Conservation (phyloP, 768 basidiomycete genomes). For the Boletellus ananas region DNA sequence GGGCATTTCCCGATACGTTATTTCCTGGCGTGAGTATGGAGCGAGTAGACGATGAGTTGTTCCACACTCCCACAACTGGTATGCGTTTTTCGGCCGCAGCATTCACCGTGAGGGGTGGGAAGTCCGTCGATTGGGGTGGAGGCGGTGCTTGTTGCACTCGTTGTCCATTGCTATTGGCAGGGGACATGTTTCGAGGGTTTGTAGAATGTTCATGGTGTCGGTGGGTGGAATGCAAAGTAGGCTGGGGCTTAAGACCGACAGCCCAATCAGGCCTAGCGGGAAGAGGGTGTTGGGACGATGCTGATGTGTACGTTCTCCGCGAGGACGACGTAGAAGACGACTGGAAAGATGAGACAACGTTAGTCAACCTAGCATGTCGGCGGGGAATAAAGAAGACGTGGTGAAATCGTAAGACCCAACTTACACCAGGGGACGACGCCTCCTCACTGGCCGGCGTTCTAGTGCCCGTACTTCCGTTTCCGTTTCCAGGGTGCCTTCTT, state of each 20-base stretch:
- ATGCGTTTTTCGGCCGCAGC: slow-evolving; percentile 47
- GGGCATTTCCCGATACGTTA: slow-evolving; percentile 31
- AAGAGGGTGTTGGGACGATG: slow-evolving; percentile 71
- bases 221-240: slow-evolving; percentile 53
- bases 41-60: slow-evolving; percentile 49
- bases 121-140: slow-evolving; percentile 58
- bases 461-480: slow-evolving; percentile 49
- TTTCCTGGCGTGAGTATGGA: slow-evolving; percentile 47
- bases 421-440: slow-evolving; percentile 70
- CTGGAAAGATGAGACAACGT: slow-evolving; percentile 33
- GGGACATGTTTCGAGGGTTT: slow-evolving; percentile 38
- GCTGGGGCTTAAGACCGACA: slow-evolving; percentile 75
- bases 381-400: neutral
- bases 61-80: slow-evolving; percentile 70
- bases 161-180: slow-evolving; percentile 35
- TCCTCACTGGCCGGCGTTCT: slow-evolving; percentile 70
- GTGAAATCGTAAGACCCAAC: slow-evolving; percentile 30
- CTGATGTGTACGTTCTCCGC: slow-evolving; percentile 70
- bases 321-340: slow-evolving; percentile 82
- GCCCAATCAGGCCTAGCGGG: slow-evolving; percentile 89
- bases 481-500: slow-evolving; percentile 48
- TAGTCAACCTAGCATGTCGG: slow-evolving; percentile 1
- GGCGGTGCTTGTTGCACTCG: slow-evolving; percentile 35
- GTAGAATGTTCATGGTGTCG: slow-evolving; percentile 52
- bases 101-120: slow-evolving; percentile 58